Evolutionary conservation across 768 basidiomycete genomes (phyloP).

Genomic region (Leccinellum luteum): DNA sequence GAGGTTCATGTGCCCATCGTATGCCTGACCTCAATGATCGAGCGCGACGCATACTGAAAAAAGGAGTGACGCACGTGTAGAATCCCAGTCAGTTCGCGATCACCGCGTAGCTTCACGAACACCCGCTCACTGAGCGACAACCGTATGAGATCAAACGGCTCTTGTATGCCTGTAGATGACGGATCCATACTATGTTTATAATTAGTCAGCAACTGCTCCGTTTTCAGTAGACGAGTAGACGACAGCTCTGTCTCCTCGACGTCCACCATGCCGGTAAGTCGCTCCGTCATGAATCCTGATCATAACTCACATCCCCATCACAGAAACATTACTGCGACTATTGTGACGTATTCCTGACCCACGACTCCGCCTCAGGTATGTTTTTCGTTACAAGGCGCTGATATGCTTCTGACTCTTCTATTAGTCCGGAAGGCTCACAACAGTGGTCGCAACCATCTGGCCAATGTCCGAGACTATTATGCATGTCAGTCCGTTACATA

Average conservation of each 20-base stretch:
- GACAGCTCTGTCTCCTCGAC: constrained; percentile 17
- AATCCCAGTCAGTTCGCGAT: constrained; percentile 87
- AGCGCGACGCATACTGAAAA: not conserved
- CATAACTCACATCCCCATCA: constrained; percentile 6
- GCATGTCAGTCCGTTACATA: constrained; percentile 57
- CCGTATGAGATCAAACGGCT: constrained; percentile 96
- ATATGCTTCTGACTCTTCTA: constrained; percentile 3
- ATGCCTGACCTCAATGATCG: constrained; percentile 60
- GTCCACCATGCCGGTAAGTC: constrained; percentile 64
- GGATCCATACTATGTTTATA: constrained; percentile 53
- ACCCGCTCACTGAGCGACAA: constrained; percentile 97
- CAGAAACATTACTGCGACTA: constrained; percentile 96
- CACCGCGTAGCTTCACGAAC: constrained; percentile 95
- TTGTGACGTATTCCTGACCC: constrained; percentile 91
- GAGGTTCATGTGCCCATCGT: constrained; percentile 99
- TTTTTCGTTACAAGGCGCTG: constrained; percentile 1
- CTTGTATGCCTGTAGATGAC: constrained; percentile 76
- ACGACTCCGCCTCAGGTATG: constrained; percentile 89
- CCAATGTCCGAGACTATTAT: constrained; percentile 97
- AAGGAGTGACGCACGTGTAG: constrained; percentile 72
- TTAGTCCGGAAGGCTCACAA: constrained; percentile 98
- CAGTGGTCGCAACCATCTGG: constrained; percentile 92
- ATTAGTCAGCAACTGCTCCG: constrained; percentile 25
- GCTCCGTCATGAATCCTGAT: not conserved
- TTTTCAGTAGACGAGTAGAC: constrained; percentile 25